Evolutionary conservation across 495 filamentous ascomycete genomes (phyloP).

Genomic region (Neurospora sublineolata): DNA sequence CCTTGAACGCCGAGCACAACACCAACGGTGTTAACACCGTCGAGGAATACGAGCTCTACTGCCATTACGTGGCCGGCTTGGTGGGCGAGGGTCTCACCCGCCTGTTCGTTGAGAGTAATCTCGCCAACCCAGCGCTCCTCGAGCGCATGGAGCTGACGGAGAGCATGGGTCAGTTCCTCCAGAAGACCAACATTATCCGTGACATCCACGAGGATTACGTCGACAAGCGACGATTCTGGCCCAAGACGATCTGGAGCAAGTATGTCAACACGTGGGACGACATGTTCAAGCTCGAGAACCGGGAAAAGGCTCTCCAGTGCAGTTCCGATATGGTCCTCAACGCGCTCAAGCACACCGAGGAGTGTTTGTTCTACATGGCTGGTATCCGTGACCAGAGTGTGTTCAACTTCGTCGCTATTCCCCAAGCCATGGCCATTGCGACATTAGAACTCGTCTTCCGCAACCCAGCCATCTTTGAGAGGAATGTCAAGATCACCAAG

Average conservation of each 20-base stretch:
- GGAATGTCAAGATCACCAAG: conserved; percentile 92
- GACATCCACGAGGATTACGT: conserved; percentile 83
- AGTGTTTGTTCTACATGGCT: conserved; percentile 95
- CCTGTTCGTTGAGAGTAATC: conserved; percentile 77
- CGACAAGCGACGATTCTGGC: conserved; percentile 85
- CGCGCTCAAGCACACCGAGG: conserved; percentile 74
- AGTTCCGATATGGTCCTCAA: conserved; percentile 92
- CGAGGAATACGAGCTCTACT: conserved; percentile 87
- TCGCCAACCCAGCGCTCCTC: conserved; percentile 76
- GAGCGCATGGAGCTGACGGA: conserved; percentile 72
- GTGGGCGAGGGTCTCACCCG: conserved; percentile 89
- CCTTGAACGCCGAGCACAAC: conserved; percentile 67
- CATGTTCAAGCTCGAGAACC: conserved; percentile 71
- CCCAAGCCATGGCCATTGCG: conserved; percentile 97
- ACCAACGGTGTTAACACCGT: conserved; percentile 69
- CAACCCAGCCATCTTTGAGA: conserved; percentile 78
- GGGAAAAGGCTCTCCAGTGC: conserved; percentile 71
- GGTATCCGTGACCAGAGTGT: conserved; percentile 92
- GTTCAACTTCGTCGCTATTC: conserved; percentile 99
- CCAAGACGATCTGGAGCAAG: conserved; percentile 91
- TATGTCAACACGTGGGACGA: conserved; percentile 82
- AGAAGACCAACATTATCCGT: conserved; percentile 98
- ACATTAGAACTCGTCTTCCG: conserved; percentile 86
- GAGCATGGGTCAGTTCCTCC: conserved; percentile 92
- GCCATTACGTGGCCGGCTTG: conserved; percentile 93